These are phyloP conservation scores for Akanthomyces muscarius DNA, from an alignment of 2,329 filamentous ascomycete genomes.

Conservation along the genomic window DNA sequence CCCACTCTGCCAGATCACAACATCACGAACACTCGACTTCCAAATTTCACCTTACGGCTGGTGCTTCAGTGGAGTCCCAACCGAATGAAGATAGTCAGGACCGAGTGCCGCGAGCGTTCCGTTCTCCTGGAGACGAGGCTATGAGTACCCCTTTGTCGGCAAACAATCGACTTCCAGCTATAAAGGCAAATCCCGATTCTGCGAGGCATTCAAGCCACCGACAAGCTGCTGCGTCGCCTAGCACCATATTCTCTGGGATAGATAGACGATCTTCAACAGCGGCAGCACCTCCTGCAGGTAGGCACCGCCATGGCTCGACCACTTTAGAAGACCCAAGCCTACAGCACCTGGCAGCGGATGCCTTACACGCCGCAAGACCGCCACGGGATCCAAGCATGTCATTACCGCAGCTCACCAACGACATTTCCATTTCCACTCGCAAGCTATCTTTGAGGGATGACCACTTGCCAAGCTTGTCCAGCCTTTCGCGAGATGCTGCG, in stretches of 20 bases:
- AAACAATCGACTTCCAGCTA: constrained; percentile 6
- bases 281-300: neutral
- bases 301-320: neutral
- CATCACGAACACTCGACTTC: neutral
- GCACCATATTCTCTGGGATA: neutral
- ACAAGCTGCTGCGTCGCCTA: neutral
- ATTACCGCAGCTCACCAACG: constrained; percentile 7
- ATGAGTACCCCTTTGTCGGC: neutral
- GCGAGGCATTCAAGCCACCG: neutral
- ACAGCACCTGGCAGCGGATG: constrained; percentile 31
- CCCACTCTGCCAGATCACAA: neutral
- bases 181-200: neutral
- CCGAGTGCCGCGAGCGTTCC: constrained; percentile 9
- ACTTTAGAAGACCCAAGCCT: constrained; percentile 22
- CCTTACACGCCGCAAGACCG: constrained; percentile 27
- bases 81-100: neutral
- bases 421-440: constrained; percentile 16
- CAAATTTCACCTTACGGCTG: neutral
- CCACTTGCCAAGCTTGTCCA: constrained; percentile 19
- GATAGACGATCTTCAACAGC: neutral
- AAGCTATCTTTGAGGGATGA: constrained; percentile 35
- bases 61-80: neutral
- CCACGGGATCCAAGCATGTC: constrained; percentile 18
- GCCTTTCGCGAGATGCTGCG: constrained; percentile 13
- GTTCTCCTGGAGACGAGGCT: neutral